A percentile compares a stretch with the other conserved stretches of the same genome.
Evolutionary conservation across 1,139 yeast species (phyloP).

Genomic region (Candida sanyaensis): DNA sequence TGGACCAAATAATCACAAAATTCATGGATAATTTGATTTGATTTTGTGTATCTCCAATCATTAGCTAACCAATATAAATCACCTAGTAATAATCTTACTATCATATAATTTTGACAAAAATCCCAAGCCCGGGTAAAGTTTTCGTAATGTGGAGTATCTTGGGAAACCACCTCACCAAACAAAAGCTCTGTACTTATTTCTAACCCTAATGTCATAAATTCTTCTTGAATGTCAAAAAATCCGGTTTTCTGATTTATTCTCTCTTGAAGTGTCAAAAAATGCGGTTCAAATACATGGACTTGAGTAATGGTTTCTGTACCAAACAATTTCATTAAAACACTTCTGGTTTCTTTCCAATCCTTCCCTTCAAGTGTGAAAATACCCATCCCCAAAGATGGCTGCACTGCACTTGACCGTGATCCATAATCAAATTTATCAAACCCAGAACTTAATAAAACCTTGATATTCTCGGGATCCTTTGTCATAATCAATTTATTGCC

Average conservation of each 20-base stretch:
- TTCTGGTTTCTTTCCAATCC: conserved; percentile 57
- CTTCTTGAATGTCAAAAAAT: conserved; percentile 36
- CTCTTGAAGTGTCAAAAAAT: conserved; percentile 35
- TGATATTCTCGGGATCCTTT: conserved; percentile 32
- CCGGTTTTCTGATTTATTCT: conserved; percentile 28
- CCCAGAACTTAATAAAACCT: conserved; percentile 39
- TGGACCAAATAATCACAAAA: conserved; percentile 30
- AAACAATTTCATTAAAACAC: conserved; percentile 56
- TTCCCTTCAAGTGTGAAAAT: conserved; percentile 56
- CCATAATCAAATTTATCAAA: conserved; percentile 54
- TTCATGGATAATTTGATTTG: conserved; percentile 25
- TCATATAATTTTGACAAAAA: conserved; percentile 28
- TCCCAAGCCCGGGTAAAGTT: conserved; percentile 32
- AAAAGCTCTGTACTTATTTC: conserved; percentile 45
- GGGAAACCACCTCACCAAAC: conserved; percentile 34
- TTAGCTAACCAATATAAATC: conserved; percentile 26
- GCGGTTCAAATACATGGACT: conserved; percentile 44
- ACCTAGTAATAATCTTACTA: conserved; percentile 31
- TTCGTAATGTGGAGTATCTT: conserved; percentile 20
- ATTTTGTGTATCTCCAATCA: conserved; percentile 22
- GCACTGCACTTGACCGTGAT: conserved; percentile 36
- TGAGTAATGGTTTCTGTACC: conserved; percentile 53
- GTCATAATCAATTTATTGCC: conserved; percentile 19
- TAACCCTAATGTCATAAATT: conserved; percentile 37
- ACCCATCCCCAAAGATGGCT: conserved; percentile 53